Conservation (phyloP, 2,329 filamentous ascomycete species). For the Coniochaeta hoffmannii region DNA sequence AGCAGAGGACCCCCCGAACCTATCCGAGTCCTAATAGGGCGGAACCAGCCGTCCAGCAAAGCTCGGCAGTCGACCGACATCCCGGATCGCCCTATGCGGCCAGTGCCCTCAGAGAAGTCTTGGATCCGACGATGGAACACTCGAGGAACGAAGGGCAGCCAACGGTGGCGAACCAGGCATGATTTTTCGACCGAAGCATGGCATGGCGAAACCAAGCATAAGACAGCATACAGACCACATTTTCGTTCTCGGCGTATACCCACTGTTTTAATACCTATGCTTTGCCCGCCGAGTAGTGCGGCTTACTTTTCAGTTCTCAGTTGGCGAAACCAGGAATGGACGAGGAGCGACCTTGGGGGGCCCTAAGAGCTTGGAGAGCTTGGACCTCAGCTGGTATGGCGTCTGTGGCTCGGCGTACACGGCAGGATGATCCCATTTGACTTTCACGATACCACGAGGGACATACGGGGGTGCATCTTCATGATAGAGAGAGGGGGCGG, state of each 20-base stretch:
- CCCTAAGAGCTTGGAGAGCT: neutral
- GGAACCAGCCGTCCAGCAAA: neutral
- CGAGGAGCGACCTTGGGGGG: neutral
- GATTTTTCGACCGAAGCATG: neutral
- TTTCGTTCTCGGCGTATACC: neutral
- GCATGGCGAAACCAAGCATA: neutral
- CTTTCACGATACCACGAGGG: constrained; percentile 1
- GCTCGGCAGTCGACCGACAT: neutral
- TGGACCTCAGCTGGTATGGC: constrained; percentile 1
- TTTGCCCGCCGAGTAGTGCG: neutral
- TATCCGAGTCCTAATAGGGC: neutral
- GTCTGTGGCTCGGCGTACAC: constrained; percentile 2
- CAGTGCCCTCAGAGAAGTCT: neutral
- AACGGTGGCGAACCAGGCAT: constrained; percentile 1
- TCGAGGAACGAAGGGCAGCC: neutral
- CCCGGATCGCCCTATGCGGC: neutral
- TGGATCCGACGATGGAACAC: neutral
- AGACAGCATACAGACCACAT: neutral
- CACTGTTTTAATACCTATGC: neutral
- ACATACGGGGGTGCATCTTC: neutral
- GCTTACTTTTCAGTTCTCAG: neutral
- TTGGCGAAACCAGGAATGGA: neutral
- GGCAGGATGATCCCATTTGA: neutral
- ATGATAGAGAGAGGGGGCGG: neutral
- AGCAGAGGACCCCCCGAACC: neutral